Conservation (phyloP, 257 asterid genomes). For the Thymus quinquecostatus region DNA sequence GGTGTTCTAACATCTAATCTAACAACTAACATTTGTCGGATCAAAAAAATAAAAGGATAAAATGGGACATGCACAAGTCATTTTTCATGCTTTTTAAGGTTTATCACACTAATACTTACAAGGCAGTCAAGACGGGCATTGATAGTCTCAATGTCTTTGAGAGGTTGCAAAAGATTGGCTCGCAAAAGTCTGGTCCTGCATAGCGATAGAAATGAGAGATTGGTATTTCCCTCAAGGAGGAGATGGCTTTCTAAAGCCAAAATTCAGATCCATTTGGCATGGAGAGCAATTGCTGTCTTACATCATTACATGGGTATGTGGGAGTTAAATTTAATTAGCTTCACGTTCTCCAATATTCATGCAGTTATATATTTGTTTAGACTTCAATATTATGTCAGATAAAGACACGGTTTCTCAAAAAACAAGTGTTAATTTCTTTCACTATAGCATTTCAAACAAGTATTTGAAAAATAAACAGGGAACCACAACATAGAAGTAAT, state of each 20-base stretch:
- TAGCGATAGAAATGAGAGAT: slow-evolving; percentile 33
- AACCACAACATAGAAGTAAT: neutral
- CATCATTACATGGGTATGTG: neutral
- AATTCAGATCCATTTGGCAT: neutral
- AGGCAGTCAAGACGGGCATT: slow-evolving; percentile 94
- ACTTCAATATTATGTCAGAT: slow-evolving; percentile 3
- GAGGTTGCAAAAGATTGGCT: slow-evolving; percentile 98
- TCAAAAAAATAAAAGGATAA: neutral
- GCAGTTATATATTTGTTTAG: slow-evolving; percentile 12
- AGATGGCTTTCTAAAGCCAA: slow-evolving; percentile 14
- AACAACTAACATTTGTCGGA: no score
- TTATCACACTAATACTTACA: slow-evolving; percentile 46
- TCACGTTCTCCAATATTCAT: slow-evolving; percentile 11
- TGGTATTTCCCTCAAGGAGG: slow-evolving; percentile 8
- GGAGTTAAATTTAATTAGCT: slow-evolving; percentile 11
- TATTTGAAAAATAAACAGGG: slow-evolving; percentile 3
- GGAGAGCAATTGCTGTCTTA: slow-evolving; percentile 9
- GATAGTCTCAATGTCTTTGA: slow-evolving; percentile 89
- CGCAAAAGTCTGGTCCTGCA: slow-evolving; percentile 96
- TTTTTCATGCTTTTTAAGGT: slow-evolving; percentile 6
- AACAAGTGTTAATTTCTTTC: slow-evolving; percentile 5
- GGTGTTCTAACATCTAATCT: no score
- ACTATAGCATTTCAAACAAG: slow-evolving; percentile 13
- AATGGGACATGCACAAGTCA: neutral
- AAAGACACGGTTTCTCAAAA: slow-evolving; percentile 20